Conservation (phyloP, 371 early-diverging fungal species). For the Entomophthora muscae region DNA sequence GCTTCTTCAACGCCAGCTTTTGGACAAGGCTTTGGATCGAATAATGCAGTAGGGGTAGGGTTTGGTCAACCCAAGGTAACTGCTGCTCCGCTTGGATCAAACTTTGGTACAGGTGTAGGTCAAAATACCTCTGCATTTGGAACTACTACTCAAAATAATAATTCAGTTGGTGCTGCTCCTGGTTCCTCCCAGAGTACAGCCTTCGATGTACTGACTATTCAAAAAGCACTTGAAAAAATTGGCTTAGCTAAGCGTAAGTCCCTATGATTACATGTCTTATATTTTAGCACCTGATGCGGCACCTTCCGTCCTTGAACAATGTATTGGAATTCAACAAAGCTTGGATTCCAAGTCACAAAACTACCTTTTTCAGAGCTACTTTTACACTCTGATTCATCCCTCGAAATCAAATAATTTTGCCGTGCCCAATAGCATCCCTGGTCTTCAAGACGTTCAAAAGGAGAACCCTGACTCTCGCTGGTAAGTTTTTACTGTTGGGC, state of each 20-base stretch:
- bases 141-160: too few species aligned
- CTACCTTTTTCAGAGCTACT: not conserved
- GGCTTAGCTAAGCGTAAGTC: not conserved
- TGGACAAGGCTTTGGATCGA: not conserved
- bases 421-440: not conserved
- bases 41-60: not conserved
- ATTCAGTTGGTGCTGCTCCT: too few species aligned
- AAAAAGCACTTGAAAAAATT: not conserved
- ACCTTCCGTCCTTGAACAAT: not conserved
- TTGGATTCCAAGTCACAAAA: not conserved
- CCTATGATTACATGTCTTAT: not conserved
- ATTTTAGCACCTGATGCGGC: not conserved
- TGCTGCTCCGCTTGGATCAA: not conserved
- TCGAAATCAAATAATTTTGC: not conserved
- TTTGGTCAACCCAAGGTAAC: not conserved
- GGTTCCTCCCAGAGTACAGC: not conserved
- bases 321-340: not conserved
- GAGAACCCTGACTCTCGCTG: not conserved
- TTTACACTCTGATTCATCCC: not conserved
- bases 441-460: not conserved
- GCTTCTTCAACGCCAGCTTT: not conserved
- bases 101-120: not conserved
- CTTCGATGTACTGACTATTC: not conserved
- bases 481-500: not conserved
- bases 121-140: not conserved